Base-by-base conservation (phyloP, 2,329 filamentous ascomycete species). In the Alternaria sp. region DNA sequence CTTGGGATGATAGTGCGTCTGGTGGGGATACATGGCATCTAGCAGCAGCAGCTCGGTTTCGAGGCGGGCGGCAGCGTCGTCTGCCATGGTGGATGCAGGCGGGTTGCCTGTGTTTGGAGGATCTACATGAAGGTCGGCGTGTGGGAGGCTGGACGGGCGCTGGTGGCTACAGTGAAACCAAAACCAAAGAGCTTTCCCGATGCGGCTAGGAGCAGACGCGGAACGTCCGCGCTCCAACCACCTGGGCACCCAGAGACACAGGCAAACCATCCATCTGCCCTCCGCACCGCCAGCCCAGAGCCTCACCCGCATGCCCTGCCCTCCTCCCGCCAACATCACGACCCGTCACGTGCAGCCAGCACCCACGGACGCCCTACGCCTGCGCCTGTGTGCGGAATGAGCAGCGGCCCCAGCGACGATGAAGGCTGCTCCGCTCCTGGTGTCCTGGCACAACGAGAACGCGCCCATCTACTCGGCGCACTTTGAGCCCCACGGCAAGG, bases 381-480 rank as follows among this genome's bases (percentile, higher is more conserved):
- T 47, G 58, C 58, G 41, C 37, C n/a, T 41, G 37, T 18, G 37
- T 41, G 37, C 37, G 37, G 37, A 41, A 61, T 67, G 68, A 72
- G 71, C 71, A 62, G 68, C 68, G 55, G 18, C 58, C 50, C 25
- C 61, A 45, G 58, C 64, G 73, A 74, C 60, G 45, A 99, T 99
- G 96, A 98, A 97, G 88, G 94, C 94, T 78, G 91, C 93, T 77
- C 95, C 96, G 74, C 87, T 99, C 73, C 95, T 98, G 79, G 95
- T 99, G 83, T 93, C 96, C 85, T 99, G 96, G 96, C 96, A 99
- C 83, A 93, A 97, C 81, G 93, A 97, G 78, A 97, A 96, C 83
- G 90, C 93, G 74, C 96, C 96, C 63, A 94, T 99, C 79, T 99
- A 98, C 84, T 97, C 95, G 46, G 93, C 94, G 72, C 95, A 98